Conservation (phyloP, 805 yeast genomes). For the Yarrowia sp. region DNA sequence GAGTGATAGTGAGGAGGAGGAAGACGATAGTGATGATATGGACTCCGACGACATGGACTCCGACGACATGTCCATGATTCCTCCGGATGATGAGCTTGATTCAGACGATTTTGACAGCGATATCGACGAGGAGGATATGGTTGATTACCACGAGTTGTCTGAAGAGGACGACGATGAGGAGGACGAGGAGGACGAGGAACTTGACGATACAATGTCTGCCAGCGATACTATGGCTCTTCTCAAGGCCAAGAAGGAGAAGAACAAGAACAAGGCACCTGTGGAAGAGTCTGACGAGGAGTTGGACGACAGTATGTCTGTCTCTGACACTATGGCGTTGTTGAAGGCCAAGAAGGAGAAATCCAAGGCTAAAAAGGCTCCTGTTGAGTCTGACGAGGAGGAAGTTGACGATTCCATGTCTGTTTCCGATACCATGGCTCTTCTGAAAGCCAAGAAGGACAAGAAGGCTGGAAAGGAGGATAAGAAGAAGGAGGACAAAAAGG, state of each 20-base stretch:
- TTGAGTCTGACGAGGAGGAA: background rate
- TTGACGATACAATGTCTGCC: background rate
- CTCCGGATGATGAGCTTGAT: slow-evolving; percentile 13
- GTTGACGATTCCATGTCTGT: slow-evolving; percentile 3
- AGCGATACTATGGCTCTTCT: slow-evolving; percentile 45
- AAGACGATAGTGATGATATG: background rate
- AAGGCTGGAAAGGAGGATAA: slow-evolving; percentile 44
- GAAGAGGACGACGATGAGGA: slow-evolving; percentile 42
- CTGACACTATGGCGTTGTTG: slow-evolving; percentile 51
- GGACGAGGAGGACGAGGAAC: background rate
- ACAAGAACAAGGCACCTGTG: slow-evolving; percentile 51
- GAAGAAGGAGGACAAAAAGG: slow-evolving; percentile 44
- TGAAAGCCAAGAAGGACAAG: slow-evolving; percentile 39
- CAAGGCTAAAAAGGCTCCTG: no score
- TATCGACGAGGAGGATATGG: slow-evolving; percentile 40
- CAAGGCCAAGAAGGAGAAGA: slow-evolving; percentile 42
- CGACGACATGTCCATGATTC: background rate
- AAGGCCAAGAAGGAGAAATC: background rate
- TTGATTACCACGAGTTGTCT: slow-evolving; percentile 49
- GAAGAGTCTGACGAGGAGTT: slow-evolving; percentile 46
- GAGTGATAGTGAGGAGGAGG: background rate
- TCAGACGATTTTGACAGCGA: slow-evolving; percentile 16
- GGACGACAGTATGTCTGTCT: slow-evolving; percentile 43
- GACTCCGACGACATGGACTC: background rate
- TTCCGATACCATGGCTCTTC: slow-evolving; percentile 7